A percentile compares a stretch with the other conserved stretches of the same genome.
Conservation (phyloP, 1,139 yeast genomes). For the Lodderomyces beijingensis region DNA sequence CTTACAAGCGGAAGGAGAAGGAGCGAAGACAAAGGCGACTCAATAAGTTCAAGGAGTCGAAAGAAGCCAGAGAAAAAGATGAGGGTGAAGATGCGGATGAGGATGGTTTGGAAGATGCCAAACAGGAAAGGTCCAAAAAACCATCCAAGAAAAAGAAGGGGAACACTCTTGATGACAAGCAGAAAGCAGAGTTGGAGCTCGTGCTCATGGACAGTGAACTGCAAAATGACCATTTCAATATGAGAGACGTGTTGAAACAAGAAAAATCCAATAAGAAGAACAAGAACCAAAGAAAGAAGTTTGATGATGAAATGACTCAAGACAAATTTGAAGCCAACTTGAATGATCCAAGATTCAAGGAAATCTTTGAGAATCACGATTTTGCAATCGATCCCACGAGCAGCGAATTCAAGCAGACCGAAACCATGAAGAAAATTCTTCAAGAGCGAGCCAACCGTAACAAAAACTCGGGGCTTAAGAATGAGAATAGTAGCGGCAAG, state of each 20-base stretch:
- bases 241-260: slow-evolving; percentile 73
- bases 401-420: slow-evolving; percentile 83
- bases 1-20: slow-evolving; percentile 82
- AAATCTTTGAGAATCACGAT: slow-evolving; percentile 81
- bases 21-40: slow-evolving; percentile 84
- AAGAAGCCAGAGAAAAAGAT: slow-evolving; percentile 42
- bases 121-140: slow-evolving; percentile 23
- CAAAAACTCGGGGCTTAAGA: slow-evolving; percentile 10
- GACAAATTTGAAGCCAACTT: slow-evolving; percentile 68
- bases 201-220: slow-evolving; percentile 64
- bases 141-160: slow-evolving; percentile 16
- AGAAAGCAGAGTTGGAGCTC: slow-evolving; percentile 70
- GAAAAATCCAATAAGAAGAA: slow-evolving; percentile 66
- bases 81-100: slow-evolving; percentile 14
- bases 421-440: slow-evolving; percentile 79
- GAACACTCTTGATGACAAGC: slow-evolving; percentile 24
- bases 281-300: slow-evolving; percentile 36
- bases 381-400: slow-evolving; percentile 90
- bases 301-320: slow-evolving; percentile 37
- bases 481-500: too few species aligned
- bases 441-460: slow-evolving; percentile 65
- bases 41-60: slow-evolving; percentile 61
- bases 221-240: slow-evolving; percentile 61
- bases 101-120: slow-evolving; percentile 14
- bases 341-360: slow-evolving; percentile 82